Evolutionary conservation across 2,329 filamentous ascomycete genomes (phyloP), one percentile per base, ranked within the genome.

Genomic region (Neofusicoccum kwambonambiense): DNA sequence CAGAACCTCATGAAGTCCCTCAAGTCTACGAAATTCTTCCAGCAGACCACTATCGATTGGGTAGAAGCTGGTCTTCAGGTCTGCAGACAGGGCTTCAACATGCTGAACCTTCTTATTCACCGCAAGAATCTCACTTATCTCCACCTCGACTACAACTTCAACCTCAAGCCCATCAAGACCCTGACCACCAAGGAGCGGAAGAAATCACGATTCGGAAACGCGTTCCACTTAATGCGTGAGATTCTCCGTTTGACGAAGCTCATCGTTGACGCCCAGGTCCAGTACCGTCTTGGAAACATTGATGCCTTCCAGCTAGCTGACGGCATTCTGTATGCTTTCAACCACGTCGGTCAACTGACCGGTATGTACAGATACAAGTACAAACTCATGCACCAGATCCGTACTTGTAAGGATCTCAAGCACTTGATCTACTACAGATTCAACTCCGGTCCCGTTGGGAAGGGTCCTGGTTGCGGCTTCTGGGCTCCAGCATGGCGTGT

Each of bases 301-400:
- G 95, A 99, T 78, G 95, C 96, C 42, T 99, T 99, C 83, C 95
- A 99, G 78, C 88, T 99, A 69, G 95, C 95, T 3, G 95, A 99
- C 77, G 95, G 95, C 77, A 99, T 99, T 65, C 83, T 98, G n/a
- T 99, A 99, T 72, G 96, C 95, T 17, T 99, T 99, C 82, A 99
- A 99, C 80, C 95, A 99, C 72, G 95, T 99, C 65, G 95, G 95
- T 67, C 96, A 99, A 78, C 83, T 99, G 67, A 99, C 95, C 15
- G 95, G 95, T 76, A 99, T 99, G 95, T 99, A 99, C 80, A 90
- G 95, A 67, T 99, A 99, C 86, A 99, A 99, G 84, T 99, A 99
- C 83, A 99, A 99, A 84, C 85, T 99, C 64, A 99, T 99, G 95
- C 95, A 99, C 77, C 95, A 99, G 79, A 99, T 99, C 72, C 92